These are phyloP conservation scores for Saposhnikovia divaricata DNA, from an alignment of 129 eudicot species.

Conservation along the genomic window DNA sequence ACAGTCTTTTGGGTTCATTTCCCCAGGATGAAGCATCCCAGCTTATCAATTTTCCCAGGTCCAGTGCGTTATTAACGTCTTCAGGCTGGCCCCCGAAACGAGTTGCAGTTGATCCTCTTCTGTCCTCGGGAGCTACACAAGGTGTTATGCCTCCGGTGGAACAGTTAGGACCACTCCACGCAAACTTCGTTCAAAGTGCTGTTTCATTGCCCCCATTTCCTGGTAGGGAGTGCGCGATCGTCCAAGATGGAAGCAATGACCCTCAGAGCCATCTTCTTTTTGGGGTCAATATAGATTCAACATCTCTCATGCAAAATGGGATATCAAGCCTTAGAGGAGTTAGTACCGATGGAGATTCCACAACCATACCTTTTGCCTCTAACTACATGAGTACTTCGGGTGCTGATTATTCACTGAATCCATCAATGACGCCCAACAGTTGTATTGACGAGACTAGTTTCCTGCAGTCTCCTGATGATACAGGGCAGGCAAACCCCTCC, in stretches of 20 bases:
- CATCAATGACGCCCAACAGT: constrained; percentile 58
- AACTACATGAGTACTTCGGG: constrained; percentile 33
- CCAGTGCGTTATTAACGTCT: constrained; percentile 42
- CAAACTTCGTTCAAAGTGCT: constrained; percentile 34
- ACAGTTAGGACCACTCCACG: constrained; percentile 38
- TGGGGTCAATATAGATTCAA: constrained; percentile 56
- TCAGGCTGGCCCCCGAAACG: constrained; percentile 63
- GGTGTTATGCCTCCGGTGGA: constrained; percentile 48
- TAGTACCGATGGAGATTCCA: constrained; percentile 38
- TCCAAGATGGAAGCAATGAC: constrained; percentile 40
- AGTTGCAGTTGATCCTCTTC: constrained; percentile 57
- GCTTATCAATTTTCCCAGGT: constrained; percentile 43
- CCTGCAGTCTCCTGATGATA: constrained; percentile 62
- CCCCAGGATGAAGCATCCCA: constrained; percentile 62
- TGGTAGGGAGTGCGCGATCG: constrained; percentile 52
- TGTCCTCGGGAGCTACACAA: constrained; percentile 36
- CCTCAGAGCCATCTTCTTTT: constrained; percentile 50
- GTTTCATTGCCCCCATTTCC: constrained; percentile 70
- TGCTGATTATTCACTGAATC: constrained; percentile 46
- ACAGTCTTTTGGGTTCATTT: constrained; percentile 55
- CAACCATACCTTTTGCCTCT: constrained; percentile 40
- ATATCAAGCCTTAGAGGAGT: constrained; percentile 35
- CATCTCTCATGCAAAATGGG: constrained; percentile 53
- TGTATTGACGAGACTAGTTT: constrained; percentile 74
- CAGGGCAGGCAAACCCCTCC: constrained; percentile 55